Evolutionary conservation across 108 stramenopile species (phyloP).

Genomic region (Cylindrotheca closterium): DNA sequence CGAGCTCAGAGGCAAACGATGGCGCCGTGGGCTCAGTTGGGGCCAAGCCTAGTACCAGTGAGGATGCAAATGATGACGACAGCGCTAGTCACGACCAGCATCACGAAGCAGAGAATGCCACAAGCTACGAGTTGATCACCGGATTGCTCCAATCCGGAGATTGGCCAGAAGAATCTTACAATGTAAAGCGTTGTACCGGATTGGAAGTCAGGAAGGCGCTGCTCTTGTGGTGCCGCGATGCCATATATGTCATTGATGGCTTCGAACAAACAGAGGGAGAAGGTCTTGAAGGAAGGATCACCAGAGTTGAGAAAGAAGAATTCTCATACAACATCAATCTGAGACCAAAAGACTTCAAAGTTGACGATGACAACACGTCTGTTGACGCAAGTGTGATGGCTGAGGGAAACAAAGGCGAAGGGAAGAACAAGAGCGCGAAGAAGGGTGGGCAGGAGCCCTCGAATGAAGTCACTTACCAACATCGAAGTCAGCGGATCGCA

Average conservation of each 20-base stretch:
- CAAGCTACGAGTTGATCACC: conserved; percentile 85
- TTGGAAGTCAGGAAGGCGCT: conserved; percentile 84
- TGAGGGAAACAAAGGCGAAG: conserved; percentile 23
- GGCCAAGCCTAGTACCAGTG: conserved; percentile 1
- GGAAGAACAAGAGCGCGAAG: conserved; percentile 37
- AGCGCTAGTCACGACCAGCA: conserved; percentile 28
- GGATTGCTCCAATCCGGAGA: conserved; percentile 82
- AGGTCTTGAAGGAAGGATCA: conserved; percentile 81
- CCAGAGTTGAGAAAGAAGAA: conserved; percentile 71
- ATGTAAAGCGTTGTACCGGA: conserved; percentile 84
- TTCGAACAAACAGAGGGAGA: conserved; percentile 84
- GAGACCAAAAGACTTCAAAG: conserved; percentile 52
- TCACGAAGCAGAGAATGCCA: conserved; percentile 51
- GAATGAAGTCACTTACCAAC: conserved; percentile 80
- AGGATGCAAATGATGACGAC: conserved; percentile 4
- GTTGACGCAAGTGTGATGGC: conserved; percentile 21
- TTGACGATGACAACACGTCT: conserved; percentile 28
- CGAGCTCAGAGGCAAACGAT: conserved; percentile 4
- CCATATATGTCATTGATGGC: conserved; percentile 87
- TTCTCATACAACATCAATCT: conserved; percentile 79
- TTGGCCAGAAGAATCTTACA: conserved; percentile 87
- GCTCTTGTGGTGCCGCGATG: conserved; percentile 78
- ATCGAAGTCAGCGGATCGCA: conserved; percentile 81
- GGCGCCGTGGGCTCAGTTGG: conserved; percentile 7
- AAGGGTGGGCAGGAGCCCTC: conserved; percentile 25